Percentiles rank a stretch among this genome's conserved stretches.
Evolutionary conservation across 2,329 filamentous ascomycete species (phyloP).

Genomic region (Didymellaceae sp.): DNA sequence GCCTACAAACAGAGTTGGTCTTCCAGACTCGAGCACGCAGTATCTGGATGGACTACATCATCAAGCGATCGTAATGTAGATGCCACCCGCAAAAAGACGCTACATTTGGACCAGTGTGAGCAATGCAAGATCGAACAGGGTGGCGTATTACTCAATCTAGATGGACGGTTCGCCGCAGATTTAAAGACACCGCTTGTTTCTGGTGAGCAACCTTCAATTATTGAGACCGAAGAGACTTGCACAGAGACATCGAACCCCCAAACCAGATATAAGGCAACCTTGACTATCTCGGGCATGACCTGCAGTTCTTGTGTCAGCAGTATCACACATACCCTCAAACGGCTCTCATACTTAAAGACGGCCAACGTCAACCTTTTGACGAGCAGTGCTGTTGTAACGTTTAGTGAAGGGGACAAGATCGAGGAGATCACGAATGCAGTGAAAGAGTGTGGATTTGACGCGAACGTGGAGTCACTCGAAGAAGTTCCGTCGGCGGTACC

Average conservation of each 20-base stretch:
- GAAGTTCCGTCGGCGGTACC: constrained; percentile 14
- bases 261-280: constrained; percentile 46
- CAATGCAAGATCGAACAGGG: constrained; percentile 43
- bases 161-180: constrained; percentile 12
- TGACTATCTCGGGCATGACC: constrained; percentile 66
- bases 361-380: constrained; percentile 61
- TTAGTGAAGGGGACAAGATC: constrained; percentile 54
- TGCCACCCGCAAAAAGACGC: constrained; percentile 40
- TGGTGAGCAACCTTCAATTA: constrained; percentile 18
- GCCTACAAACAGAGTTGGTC: constrained; percentile 38
- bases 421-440: constrained; percentile 57
- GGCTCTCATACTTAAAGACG: constrained; percentile 55
- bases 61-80: constrained; percentile 15
- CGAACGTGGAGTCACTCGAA: constrained; percentile 44
- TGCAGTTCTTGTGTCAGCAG: constrained; percentile 63
- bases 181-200: constrained; percentile 25
- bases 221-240: constrained; percentile 22
- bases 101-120: constrained; percentile 44
- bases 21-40: constrained; percentile 45
- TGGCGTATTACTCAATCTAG: constrained; percentile 24
- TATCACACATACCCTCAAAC: constrained; percentile 58
- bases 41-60: constrained; percentile 34
- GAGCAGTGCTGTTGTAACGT: constrained; percentile 58
- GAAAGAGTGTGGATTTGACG: constrained; percentile 57
- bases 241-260: constrained; percentile 15